These are phyloP conservation scores for Obelidium mucronatum DNA, from an alignment of 192 early-diverging fungal genomes.

Conservation along the genomic window DNA sequence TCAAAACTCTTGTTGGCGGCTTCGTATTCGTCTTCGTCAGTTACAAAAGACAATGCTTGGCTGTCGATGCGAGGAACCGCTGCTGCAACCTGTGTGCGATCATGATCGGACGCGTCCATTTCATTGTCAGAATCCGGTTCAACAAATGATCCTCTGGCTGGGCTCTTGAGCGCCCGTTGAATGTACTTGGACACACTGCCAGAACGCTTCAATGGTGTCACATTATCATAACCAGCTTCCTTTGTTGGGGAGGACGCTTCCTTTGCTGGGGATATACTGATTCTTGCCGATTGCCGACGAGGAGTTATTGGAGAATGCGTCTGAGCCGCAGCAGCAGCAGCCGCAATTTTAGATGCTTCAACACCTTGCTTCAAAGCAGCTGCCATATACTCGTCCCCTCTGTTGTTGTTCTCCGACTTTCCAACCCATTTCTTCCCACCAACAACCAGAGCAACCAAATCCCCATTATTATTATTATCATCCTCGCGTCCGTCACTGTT, in stretches of 20 bases:
- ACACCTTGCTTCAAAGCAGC: background rate
- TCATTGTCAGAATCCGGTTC: background rate
- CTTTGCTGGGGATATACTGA: no score
- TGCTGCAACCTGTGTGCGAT: background rate
- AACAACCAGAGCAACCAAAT: background rate
- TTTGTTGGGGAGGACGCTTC: no score
- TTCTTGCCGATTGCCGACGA: no score
- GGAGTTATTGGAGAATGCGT: no score
- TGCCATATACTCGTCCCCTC: no score
- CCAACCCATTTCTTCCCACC: background rate
- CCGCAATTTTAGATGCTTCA: background rate
- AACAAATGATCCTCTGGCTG: background rate
- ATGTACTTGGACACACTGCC: no score
- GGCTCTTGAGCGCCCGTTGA: background rate
- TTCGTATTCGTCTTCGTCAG: slow-evolving; percentile 1
- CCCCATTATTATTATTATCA: no score
- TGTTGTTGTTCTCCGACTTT: no score
- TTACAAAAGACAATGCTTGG: background rate
- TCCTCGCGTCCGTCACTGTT: background rate
- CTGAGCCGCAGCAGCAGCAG: no score
- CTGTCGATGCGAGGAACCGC: background rate
- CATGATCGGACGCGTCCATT: background rate
- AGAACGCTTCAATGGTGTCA: no score
- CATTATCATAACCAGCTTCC: no score
- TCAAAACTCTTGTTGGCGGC: slow-evolving; percentile 2